phyloP scores from a whole-genome alignment of 1,139 yeast genomes.

The Wickerhamomyces sp. region DNA sequence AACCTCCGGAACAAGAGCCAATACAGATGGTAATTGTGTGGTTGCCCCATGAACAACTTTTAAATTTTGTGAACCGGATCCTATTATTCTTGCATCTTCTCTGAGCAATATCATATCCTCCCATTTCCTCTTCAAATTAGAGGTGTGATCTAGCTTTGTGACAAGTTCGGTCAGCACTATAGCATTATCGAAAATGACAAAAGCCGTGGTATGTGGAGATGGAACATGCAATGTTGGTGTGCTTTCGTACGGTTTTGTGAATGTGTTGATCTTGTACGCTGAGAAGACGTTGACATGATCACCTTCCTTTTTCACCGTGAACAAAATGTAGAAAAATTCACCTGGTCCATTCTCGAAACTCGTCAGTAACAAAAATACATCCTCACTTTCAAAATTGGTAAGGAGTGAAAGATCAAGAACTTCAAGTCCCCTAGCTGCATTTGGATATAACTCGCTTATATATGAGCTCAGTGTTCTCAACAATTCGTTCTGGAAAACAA shows the following conservation, averaged over 20 bases:
- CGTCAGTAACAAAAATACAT: constrained; percentile 47
- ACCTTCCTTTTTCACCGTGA: constrained; percentile 48
- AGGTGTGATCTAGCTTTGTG: constrained; percentile 39
- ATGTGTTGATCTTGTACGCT: constrained; percentile 49
- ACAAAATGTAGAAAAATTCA: constrained; percentile 41
- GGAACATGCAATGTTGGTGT: constrained; percentile 57
- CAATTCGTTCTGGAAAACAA: constrained; percentile 31
- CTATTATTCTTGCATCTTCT: constrained; percentile 49
- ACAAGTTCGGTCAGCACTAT: constrained; percentile 63
- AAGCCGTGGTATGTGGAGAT: constrained; percentile 55
- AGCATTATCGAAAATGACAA: constrained; percentile 55
- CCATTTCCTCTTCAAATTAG: constrained; percentile 53
- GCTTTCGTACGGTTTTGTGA: constrained; percentile 26
- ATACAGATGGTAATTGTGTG: constrained; percentile 36
- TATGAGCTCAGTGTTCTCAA: constrained; percentile 32
- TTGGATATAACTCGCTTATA: constrained; percentile 37
- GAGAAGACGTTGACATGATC: constrained; percentile 55
- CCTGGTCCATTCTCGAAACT: constrained; percentile 30
- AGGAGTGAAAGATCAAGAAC: constrained; percentile 50
- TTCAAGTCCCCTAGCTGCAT: constrained; percentile 33
- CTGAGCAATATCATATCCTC: constrained; percentile 67
- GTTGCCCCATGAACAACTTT: constrained; percentile 18
- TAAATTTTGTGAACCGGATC: constrained; percentile 49
- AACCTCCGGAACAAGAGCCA: constrained; percentile 50
- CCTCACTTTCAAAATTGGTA: constrained; percentile 26